Conservation (phyloP, 306 rosid genomes). For the Albizia julibrissin region DNA sequence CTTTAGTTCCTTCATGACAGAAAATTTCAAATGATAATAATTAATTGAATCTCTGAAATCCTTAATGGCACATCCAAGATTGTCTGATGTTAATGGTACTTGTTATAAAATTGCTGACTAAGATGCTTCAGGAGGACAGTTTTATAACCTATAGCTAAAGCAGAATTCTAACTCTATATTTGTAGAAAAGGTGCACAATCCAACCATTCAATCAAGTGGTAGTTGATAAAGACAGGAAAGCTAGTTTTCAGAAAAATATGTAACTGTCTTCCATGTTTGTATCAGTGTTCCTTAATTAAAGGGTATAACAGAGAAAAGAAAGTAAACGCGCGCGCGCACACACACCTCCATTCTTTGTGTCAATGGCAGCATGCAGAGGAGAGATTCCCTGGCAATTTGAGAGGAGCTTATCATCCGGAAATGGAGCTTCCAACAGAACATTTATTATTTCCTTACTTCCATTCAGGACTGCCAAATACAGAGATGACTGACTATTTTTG, state of each 20-base stretch:
- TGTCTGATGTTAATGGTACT: not conserved
- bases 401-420: not conserved
- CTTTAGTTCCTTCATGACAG: not conserved
- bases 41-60: not conserved
- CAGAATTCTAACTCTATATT: not conserved
- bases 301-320: not conserved
- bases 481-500: not conserved
- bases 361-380: conserved; percentile 6
- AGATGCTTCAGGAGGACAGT: not conserved
- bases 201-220: not conserved
- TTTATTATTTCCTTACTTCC: not conserved
- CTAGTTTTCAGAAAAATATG: not conserved
- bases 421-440: not conserved
- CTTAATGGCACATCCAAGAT: not conserved
- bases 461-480: not conserved
- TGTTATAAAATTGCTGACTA: not conserved
- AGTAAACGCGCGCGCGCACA: not conserved
- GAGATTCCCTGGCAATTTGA: not conserved
- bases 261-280: not conserved
- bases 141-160: not conserved
- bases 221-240: not conserved
- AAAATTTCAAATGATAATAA: not conserved
- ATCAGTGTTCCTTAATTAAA: not conserved
- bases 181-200: not conserved
- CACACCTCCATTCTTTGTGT: not conserved